Base-by-base conservation (phyloP, 345 rosid species). In the Kandelia obovata region DNA sequence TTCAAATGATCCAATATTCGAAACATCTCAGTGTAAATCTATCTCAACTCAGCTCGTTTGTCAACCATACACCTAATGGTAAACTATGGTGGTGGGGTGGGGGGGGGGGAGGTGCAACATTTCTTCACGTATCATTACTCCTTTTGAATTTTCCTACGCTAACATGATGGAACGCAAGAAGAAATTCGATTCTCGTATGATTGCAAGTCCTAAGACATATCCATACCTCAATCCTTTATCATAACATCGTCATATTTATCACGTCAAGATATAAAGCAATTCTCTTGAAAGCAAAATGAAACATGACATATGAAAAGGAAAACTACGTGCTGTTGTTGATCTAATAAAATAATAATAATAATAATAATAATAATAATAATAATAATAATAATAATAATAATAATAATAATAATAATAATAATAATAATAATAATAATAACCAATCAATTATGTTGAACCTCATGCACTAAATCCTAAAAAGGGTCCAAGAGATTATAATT, bases 161-260 rank as follows among this genome's bases (percentile, higher is more conserved):
- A 20, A 19, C 20, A 61, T 64, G 51, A 69, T 59, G 5, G n/a
- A 26, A 20, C 46, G 46, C 46, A 7, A 61, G 32, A 59, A 28
- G 35, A 60, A 59, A 39, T 52, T 68, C 39, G 4, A 17, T 35
- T 2, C 5, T n/a, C n/a, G 3, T 35, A 9, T 53, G n/a, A 31
- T n/a, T 55, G 39, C 37, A 53, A 62, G 64, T 21, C 30, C 30
- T 3, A 28, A 28, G 30, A 7, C n/a, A 57, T 47, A 62, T 32
- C 43, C 25, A 35, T 65, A 31, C 66, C 23, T 52, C 9, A 32
- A 43, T 13, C 43, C 61, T 53, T 65, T 61, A 58, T 76, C 49
- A 73, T 55, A 51, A 34, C 60, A 73, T 69, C 68, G 57, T 73
- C 78, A 73, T 25, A 65, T 60, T 51, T 28, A 73, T 78, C 35